Evolutionary conservation across 1,139 yeast species (phyloP), one percentile per base, ranked within the genome.

Genomic region (Candida smagusa): DNA sequence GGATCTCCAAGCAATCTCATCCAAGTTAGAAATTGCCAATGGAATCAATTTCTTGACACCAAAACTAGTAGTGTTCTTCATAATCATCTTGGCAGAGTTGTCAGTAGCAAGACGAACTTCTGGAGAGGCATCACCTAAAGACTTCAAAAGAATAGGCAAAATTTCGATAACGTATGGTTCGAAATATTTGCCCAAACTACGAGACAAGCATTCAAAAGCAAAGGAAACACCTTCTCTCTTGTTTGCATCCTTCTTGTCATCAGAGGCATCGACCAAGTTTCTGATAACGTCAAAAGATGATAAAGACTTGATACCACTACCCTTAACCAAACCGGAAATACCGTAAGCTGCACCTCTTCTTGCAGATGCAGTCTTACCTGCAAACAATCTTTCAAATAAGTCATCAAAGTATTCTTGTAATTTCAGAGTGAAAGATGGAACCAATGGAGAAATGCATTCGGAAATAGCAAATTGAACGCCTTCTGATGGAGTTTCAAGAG

Each of bases 341-440:
- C 97, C 98, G 62, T 86, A 89, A 1, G 98, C 97, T 1, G 96
- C 94, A 54, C 98, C 99, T 49, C 92, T 77, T 57, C 96, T 78
- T 11, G 74, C 68, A 0, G 83, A 79, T 33, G 72, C 59, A 2
- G 69, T 61, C 7, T 74, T 72, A 4, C 68, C 68, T 22, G 65
- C 64, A 50, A 84, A 80, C 26, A 90, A 66, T 47, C 74, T 78
- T 3, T 68, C 74, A 52, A 86, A 74, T 37, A 89, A 64, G 4
- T 54, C 48, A 33, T 81, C 84, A 42, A 88, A 63, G 47, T 84
- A 79, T 0, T 62, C 59, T 29, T 72, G 71, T 27, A 82, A 70
- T 24, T 68, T 65, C 2, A 67, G 55, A 25, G 67, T 74, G 42
- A 84, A 76, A 22, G 80, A 66, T 13, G 69, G 68, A 7, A 87